Base-by-base conservation (phyloP, 2,329 filamentous ascomycete genomes). In the Endothia cerciana region DNA sequence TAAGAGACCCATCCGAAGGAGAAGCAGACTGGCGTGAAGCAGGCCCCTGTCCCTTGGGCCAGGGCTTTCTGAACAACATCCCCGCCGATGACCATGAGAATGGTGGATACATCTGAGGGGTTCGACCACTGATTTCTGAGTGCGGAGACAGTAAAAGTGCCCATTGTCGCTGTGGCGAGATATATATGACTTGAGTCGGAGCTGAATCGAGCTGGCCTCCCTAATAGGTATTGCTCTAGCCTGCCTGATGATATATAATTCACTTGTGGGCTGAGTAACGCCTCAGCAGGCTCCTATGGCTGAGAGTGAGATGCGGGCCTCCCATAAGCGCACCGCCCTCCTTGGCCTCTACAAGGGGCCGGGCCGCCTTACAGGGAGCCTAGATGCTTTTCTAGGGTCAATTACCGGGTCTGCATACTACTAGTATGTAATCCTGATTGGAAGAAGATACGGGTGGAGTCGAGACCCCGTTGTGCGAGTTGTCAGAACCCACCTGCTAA, bases 1-100 rank as follows among this genome's bases (percentile, higher is more conserved):
- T 73, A 73, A 0, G 70, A 63, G 0, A 72, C 69, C 61, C 71
- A 72, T 1, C 71, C 71, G 41, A 73, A 72, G 0, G 70, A 72
- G 30, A 73, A 73, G 56, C 68, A 70, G 4, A 72, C 71, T 1
- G 72, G 70, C 0, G 64, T 70, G 36, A 60, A 69, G 65, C 8
- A 71, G 22, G 30, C 58, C 0, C 71, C 72, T 0, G 71, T 64
- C 0, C 62, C 47, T 28, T 70, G 71, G 0, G 71, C 70, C 5
- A 72, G 51, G 0, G 71, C 72, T 17, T 64, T 64, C 28, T 68
- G 67, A 1, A 74, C 65, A 0, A 71, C 65, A 33, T 72, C 69
- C 10, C 70, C 69, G 1, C 70, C 70, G 11, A 73, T 67, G 8
- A 72, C 57, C 58, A 72, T 60, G 15, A 73, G 63, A 17, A 72